phyloP scores from a whole-genome alignment of 805 yeast species.

The Candida oleophila region DNA sequence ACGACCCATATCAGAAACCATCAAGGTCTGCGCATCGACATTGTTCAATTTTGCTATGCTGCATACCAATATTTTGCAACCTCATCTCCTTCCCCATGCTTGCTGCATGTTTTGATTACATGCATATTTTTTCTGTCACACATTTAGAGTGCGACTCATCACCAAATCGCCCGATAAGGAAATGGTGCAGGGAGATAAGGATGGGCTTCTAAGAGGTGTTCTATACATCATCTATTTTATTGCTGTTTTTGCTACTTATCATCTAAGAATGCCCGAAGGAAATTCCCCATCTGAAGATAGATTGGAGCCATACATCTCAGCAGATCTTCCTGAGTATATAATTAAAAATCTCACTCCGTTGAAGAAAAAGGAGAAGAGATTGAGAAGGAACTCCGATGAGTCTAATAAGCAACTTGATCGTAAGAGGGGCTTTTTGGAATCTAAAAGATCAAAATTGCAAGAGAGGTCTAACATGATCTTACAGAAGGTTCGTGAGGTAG shows the following conservation, averaged over 20 bases:
- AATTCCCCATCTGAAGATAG: neutral
- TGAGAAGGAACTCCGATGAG: slow-evolving; percentile 1
- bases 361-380: slow-evolving; percentile 1
- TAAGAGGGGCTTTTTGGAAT: slow-evolving; percentile 7
- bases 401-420: slow-evolving; percentile 6
- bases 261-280: neutral
- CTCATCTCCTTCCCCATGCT: neutral
- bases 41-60: too few species aligned
- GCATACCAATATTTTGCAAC: too few species aligned
- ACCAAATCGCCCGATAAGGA: neutral
- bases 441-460: slow-evolving; percentile 7
- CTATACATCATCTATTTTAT: too few species aligned
- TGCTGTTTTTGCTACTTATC: neutral
- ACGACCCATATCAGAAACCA: too few species aligned
- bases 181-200: neutral
- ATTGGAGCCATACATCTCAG: slow-evolving; percentile 1
- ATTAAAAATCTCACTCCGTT: slow-evolving; percentile 10
- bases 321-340: slow-evolving; percentile 8
- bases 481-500: slow-evolving; percentile 7
- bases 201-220: neutral
- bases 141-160: neutral
- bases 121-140: slow-evolving; percentile 2
- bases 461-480: slow-evolving; percentile 7
- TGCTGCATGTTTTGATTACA: slow-evolving; percentile 1
- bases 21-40: too few species aligned